phyloP scores from a whole-genome alignment of 2,329 filamentous ascomycete genomes.

The Colletotrichum coccodes region DNA sequence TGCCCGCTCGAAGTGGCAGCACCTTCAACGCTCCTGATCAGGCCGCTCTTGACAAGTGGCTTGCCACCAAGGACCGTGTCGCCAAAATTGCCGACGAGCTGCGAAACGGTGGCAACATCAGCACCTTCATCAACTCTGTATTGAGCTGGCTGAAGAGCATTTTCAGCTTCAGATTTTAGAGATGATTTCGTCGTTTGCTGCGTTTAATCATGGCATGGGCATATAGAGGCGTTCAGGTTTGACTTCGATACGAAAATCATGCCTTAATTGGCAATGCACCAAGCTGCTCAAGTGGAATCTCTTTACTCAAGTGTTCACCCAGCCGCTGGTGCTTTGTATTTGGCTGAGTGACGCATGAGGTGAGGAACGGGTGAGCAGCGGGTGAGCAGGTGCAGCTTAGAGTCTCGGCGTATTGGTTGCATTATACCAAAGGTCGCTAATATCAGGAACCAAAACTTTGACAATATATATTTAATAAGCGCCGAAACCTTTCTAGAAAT shows the following conservation, averaged over 20 bases:
- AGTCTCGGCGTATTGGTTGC: too few species aligned
- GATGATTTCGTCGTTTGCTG: not conserved
- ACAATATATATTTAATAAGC: too few species aligned
- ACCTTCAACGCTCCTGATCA: slow-evolving; percentile 34
- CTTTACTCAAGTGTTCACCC: too few species aligned
- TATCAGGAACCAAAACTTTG: too few species aligned
- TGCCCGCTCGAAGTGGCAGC: slow-evolving; percentile 46
- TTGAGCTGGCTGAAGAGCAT: slow-evolving; percentile 22
- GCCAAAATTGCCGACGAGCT: slow-evolving; percentile 48
- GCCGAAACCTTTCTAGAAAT: too few species aligned
- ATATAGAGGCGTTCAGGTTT: slow-evolving; percentile 12
- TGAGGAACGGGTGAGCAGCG: too few species aligned
- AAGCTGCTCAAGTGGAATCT: too few species aligned
- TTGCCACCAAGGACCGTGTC: slow-evolving; percentile 49
- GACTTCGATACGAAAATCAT: not conserved
- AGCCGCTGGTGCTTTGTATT: too few species aligned
- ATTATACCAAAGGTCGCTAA: too few species aligned
- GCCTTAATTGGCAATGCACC: not conserved
- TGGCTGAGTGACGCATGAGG: too few species aligned
- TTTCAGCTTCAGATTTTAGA: not conserved
- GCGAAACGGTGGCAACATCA: slow-evolving; percentile 15
- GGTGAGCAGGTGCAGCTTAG: too few species aligned
- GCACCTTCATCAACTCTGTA: slow-evolving; percentile 8
- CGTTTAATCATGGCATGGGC: not conserved
- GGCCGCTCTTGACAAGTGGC: slow-evolving; percentile 25